Base-by-base conservation (phyloP, 345 rosid genomes). In the Hevea brasiliensis region DNA sequence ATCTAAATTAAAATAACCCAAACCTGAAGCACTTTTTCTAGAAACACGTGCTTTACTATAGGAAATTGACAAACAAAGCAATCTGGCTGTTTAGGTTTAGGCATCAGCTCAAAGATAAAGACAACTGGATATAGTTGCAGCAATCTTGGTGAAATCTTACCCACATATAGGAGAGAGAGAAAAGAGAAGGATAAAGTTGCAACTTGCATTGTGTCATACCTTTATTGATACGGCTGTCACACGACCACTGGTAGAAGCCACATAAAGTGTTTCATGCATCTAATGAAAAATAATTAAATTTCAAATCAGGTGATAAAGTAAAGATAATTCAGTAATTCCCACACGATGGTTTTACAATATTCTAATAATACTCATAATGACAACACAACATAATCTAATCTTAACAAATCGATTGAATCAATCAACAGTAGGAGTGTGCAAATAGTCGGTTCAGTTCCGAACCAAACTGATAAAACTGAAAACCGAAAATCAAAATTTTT, bases 181-280 rank as follows among this genome's bases (percentile, higher is more conserved):
- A 40, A 47, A 2, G 14, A 65, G n/a, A 14, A 65, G 44, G 47
- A 2, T 37, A 8, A 20, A 56, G 42, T 55, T 20, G 37, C 37
- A 32, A 32, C 3, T 32, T 32, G 37, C 37, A 32, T 1, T 4
- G 37, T 67, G 63, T 18, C 74, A 70, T 82, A 94, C 98, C 93
- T 87, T 80, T 73, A 88, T 27, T 61, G 90, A 95, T 74, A 91
- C 42, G 76, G 98, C 96, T 74, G 89, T 87, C 69, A 95, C 84
- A 23, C 85, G 88, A 32, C 99, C 99, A 79, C 83, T 86, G 54
- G 99, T 95, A 56, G 99, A 89, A 77, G 91, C 92, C 77, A 88
- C 96, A 65, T 86, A 91, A 62, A 95, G 84, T 50, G 69, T 68
- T 44, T 74, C 57, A 62, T 54, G 84, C 73, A 67, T 87, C 98